Base-by-base conservation (phyloP, 805 yeast species). In the Vanderwaltozyma tropicalis region DNA sequence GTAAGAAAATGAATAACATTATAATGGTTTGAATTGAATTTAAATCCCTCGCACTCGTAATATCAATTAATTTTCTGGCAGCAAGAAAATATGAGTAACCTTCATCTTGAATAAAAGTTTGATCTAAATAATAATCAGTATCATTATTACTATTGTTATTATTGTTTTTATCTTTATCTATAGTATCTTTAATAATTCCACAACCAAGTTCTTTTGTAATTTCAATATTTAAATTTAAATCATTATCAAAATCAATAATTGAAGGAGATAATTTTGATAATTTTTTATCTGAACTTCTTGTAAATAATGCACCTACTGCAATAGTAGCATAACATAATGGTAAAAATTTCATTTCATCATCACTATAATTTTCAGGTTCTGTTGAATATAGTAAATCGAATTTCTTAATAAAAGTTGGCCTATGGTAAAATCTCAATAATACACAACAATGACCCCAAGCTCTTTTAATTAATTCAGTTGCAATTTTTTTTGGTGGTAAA, bases 391-490 rank as follows among this genome's bases (percentile, higher is more conserved):
- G 63, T 40, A 77, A 71, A 47, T 84, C 86, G 27, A 87, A 68
- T 49, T 83, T 87, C 45, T 74, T 74, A 36, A 82, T 69, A 46
- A 86, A 77, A 2, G 87, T 74, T 1, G 95, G 94, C 25, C 95
- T 68, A 53, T 87, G 96, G 57, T 84, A 84, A 54, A 87, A 86
- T 38, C 95, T 66, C 52, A 86, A 80, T 36, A 88, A 63, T 9
- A 92, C 72, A 61, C 94, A 85, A 1, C 94, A 87, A 48, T 81
- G 80, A 49, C 78, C 76, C 94, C 95, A 87, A 3, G 89, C 84
- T 34, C 77, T 74, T 49, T 75, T 76, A 21, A 87, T 76, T 49
- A 87, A 68, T 48, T 76, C 74, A 28, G 84, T 60, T 0, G 95
- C 89, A 18, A 74, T 72, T 17, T 76, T 78, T 49, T 82, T 77